These are phyloP conservation scores for Oryza meyeriana DNA, from an alignment of 176 grass and related monocot genomes.

Conservation along the genomic window DNA sequence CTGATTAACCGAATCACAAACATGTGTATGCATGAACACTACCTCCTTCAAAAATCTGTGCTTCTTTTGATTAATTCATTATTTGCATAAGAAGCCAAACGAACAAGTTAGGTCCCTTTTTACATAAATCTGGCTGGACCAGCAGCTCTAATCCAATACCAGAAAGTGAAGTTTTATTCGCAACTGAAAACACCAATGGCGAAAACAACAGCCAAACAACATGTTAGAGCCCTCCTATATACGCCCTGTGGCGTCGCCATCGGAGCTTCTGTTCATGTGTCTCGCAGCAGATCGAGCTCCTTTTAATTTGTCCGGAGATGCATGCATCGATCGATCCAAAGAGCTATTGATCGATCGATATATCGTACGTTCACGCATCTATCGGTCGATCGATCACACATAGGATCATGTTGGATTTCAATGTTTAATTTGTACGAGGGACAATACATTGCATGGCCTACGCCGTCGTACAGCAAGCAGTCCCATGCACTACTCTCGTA, in stretches of 20 bases:
- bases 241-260: conserved; percentile 13
- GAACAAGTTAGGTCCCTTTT: background rate
- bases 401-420: background rate
- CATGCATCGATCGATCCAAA: background rate
- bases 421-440: background rate
- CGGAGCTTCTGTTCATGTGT: conserved; percentile 9
- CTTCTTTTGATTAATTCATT: background rate
- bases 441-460: background rate
- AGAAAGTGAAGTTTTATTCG: conserved; percentile 22
- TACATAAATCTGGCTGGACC: background rate
- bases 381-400: background rate
- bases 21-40: background rate
- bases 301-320: background rate
- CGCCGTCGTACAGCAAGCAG: background rate
- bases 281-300: background rate
- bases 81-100: background rate
- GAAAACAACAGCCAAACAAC: conserved; percentile 37
- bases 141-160: background rate
- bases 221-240: background rate
- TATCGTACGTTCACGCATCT: background rate
- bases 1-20: background rate
- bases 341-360: background rate
- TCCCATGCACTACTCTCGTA: background rate
- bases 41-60: background rate
- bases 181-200: conserved; percentile 9